Evolutionary conservation across 1,139 yeast genomes (phyloP), one percentile per base, ranked within the genome.

Genomic region (Blastobotrys arbuscula): DNA sequence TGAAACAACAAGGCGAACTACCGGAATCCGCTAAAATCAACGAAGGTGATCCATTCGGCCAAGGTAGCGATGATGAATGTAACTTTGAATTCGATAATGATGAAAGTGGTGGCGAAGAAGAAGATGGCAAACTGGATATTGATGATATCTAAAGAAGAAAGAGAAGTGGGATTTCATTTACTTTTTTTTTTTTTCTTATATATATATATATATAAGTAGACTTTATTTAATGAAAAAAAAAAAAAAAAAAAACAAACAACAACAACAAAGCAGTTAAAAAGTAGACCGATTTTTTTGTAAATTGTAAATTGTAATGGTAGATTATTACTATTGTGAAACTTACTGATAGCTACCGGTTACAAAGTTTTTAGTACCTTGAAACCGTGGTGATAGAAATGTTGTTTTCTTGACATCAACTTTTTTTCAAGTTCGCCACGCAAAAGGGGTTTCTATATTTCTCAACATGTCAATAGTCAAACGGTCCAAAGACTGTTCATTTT

Each of bases 41-140:
- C 72, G 98, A 94, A 76, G 88, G 96, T 57, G 97, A 92, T 69
- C 89, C 96, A 56, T 90, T 89, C 66, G 97, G 96, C 65, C 94
- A 84, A 66, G 97, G 89, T 60, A 95, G 90, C 49, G 98, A 90
- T 56, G 97, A 90, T 60, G 98, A 92, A 63, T 95, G 90, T 69
- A 92, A 92, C 80, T 90, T 94, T 71, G 98, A 94, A 74, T 94
- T 94, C 71, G 98, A 97, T 69, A 92, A 86, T 65, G 97, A 89
- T 57, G 94, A 88, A 54, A 88, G 79, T 53, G 84, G 77, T 48
- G 90, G 80, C 15, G 88, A 81, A 8, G 90, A 78, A 39, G 94
- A 79, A 21, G 78, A 76, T 52, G 85, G 82, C 64, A 94, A 85
- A 65, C 74, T 78, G 58, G 83, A 81, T 66, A 86, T 89, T 64